Conservation (phyloP, 768 basidiomycete genomes). For the Grammothele lineata region DNA sequence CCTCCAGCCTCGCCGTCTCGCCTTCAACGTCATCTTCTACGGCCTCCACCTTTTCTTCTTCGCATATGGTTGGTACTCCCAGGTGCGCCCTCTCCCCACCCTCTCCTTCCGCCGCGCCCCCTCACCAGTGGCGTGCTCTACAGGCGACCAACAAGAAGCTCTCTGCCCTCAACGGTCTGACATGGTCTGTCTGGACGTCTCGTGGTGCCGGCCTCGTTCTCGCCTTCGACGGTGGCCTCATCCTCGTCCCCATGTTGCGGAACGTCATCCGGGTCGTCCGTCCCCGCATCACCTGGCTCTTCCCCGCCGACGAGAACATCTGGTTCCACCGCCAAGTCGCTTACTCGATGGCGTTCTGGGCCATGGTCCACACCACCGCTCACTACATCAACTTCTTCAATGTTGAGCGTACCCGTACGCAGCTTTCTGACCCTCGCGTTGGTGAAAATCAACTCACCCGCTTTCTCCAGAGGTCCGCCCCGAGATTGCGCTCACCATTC, state of each 20-base stretch:
- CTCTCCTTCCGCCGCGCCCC: background rate
- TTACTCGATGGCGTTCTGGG: constrained; percentile 91
- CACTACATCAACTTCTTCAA: constrained; percentile 95
- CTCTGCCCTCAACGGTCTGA: constrained; percentile 72
- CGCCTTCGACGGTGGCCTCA: constrained; percentile 81
- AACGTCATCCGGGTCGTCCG: constrained; percentile 83
- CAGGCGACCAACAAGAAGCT: constrained; percentile 61
- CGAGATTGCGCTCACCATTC: constrained; percentile 74
- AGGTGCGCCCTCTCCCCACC: constrained; percentile 40
- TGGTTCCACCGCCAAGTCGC: constrained; percentile 97
- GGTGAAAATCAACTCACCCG: constrained; percentile 1
- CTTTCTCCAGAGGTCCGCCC: constrained; percentile 68
- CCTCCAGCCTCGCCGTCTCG: constrained; percentile 54
- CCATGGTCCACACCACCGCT: constrained; percentile 88
- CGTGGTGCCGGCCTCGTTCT: constrained; percentile 90
- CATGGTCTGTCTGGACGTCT: constrained; percentile 85
- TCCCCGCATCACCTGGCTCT: constrained; percentile 73
- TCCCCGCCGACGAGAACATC: constrained; percentile 92
- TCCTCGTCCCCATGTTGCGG: constrained; percentile 86
- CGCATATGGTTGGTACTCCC: constrained; percentile 84
- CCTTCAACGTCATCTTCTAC: constrained; percentile 78
- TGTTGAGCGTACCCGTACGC: constrained; percentile 79
- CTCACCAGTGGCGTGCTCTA: constrained; percentile 2
- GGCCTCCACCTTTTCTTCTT: constrained; percentile 72
- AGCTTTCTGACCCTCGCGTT: background rate